phyloP scores from a whole-genome alignment of 805 yeast species.

The Nakazawaea ishiwadae region DNA sequence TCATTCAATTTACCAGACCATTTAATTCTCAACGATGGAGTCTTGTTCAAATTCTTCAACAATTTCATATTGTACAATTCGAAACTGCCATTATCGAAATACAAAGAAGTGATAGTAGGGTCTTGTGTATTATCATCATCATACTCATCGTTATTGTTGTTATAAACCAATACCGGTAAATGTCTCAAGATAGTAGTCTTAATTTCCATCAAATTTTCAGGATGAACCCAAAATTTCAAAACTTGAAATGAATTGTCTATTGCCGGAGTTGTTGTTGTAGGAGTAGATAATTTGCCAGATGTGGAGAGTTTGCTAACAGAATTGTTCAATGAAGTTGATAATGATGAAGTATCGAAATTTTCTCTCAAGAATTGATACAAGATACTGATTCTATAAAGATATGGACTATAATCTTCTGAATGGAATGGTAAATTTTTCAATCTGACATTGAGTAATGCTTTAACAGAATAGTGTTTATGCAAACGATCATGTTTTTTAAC shows the following conservation, averaged over 20 bases:
- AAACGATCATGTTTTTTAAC: conserved; percentile 94
- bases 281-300: conserved; percentile 20
- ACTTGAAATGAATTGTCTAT: conserved; percentile 40
- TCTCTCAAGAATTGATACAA: conserved; percentile 80
- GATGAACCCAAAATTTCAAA: conserved; percentile 93
- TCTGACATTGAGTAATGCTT: conserved; percentile 83
- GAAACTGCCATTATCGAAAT: conserved; percentile 80
- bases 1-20: conserved; percentile 85
- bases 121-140: conserved; percentile 51
- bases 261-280: conserved; percentile 24
- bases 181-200: conserved; percentile 93
- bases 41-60: conserved; percentile 53
- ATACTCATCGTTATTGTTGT: conserved; percentile 44
- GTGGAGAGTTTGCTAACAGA: conserved; percentile 43
- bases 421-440: conserved; percentile 86
- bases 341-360: conserved; percentile 31
- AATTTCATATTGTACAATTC: conserved; percentile 84
- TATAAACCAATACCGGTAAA: conserved; percentile 83
- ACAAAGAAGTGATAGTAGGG: conserved; percentile 80
- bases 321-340: conserved; percentile 35
- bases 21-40: conserved; percentile 76
- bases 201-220: conserved; percentile 96
- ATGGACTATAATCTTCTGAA: conserved; percentile 91
- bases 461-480: conserved; percentile 84
- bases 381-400: conserved; percentile 75